phyloP scores from a whole-genome alignment of 2,329 filamentous ascomycete species.

The Cordyceps pruinosa region DNA sequence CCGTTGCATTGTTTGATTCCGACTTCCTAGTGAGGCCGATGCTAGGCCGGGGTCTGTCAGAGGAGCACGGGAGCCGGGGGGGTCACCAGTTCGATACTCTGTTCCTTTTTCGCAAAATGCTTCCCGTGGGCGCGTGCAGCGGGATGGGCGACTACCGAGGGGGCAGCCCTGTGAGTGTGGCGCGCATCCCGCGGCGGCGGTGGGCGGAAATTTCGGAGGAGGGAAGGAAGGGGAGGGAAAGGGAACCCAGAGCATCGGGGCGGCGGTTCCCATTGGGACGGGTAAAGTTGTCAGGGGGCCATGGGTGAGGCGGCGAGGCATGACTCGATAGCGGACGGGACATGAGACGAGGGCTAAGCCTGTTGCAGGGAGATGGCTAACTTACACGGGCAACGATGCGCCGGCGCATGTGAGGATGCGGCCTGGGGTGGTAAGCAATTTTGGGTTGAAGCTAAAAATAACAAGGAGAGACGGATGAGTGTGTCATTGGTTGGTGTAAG shows the following conservation, averaged over 20 bases:
- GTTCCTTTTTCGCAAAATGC: neutral
- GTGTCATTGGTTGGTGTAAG: too few relatives aligned
- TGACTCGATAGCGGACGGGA: neutral
- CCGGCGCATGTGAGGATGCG: neutral
- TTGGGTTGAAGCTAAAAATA: neutral
- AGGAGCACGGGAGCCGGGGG: neutral
- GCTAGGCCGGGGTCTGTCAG: neutral
- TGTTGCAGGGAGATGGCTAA: neutral
- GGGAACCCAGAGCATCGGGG: neutral
- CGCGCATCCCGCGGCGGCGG: neutral
- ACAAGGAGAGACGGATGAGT: neutral
- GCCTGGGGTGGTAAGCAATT: neutral
- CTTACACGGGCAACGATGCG: neutral
- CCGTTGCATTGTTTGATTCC: neutral
- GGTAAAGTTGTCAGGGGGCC: neutral
- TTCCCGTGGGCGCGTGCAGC: too few relatives aligned
- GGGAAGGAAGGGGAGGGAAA: too few relatives aligned
- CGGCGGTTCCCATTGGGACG: neutral
- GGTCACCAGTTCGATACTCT: neutral
- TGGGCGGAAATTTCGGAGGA: too few relatives aligned
- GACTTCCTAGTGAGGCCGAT: neutral
- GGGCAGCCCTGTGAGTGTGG: too few relatives aligned
- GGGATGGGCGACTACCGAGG: too few relatives aligned
- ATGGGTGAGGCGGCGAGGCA: neutral
- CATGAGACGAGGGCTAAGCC: neutral